These are phyloP conservation scores for Calvatia gigantea DNA, from an alignment of 768 basidiomycete species.

Conservation along the genomic window DNA sequence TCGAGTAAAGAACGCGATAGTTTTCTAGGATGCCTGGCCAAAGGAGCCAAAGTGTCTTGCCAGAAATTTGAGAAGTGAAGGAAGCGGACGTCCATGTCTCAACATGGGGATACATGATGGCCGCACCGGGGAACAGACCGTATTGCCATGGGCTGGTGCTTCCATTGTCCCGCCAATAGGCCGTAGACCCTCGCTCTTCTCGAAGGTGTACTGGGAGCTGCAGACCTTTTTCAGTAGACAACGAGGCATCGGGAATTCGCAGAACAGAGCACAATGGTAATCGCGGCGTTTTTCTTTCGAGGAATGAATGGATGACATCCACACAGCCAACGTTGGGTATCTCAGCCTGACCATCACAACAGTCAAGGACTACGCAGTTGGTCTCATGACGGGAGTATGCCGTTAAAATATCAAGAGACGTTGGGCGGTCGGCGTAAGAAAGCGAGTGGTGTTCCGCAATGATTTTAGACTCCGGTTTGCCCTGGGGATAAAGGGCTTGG, in stretches of 20 bases:
- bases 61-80: background rate
- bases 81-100: background rate
- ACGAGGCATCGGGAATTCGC: background rate
- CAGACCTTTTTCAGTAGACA: background rate
- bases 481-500: background rate
- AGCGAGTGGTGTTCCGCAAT: background rate
- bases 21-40: background rate
- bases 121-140: background rate
- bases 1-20: background rate
- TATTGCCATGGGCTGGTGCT: background rate
- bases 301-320: background rate
- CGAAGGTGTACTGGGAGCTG: background rate
- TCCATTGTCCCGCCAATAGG: background rate
- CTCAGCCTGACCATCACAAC: background rate
- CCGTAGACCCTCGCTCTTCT: background rate
- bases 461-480: background rate
- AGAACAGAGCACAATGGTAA: background rate
- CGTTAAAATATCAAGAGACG: background rate
- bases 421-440: background rate
- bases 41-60: background rate
- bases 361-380: background rate
- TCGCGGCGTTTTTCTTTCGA: background rate
- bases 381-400: background rate
- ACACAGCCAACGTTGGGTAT: background rate
- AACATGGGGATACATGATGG: background rate